A percentile compares a stretch with the other conserved stretches of the same genome.
Evolutionary conservation across 2,329 filamentous ascomycete genomes (phyloP).

Genomic region (Iodosphaeria phyllophila): DNA sequence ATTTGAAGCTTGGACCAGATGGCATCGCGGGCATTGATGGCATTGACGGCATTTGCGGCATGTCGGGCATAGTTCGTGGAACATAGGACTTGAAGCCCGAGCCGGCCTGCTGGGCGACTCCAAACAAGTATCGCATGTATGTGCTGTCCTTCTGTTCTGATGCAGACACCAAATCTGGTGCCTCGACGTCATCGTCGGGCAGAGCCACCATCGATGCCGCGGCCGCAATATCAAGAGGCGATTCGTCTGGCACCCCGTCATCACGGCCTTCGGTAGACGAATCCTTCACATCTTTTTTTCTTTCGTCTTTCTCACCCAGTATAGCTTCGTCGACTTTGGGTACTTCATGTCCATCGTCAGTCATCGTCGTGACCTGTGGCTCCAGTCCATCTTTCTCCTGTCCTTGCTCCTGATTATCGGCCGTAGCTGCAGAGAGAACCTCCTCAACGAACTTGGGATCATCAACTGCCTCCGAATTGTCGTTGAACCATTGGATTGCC

Average conservation of each 20-base stretch:
- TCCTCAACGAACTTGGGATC: conserved; percentile 25
- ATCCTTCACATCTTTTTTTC: conserved; percentile 2
- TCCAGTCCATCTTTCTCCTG: too few relatives aligned
- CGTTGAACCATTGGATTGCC: conserved; percentile 36
- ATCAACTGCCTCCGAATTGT: conserved; percentile 24
- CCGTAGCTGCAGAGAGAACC: too few relatives aligned
- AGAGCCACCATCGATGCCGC: conserved; percentile 29
- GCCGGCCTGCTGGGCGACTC: conserved; percentile 27
- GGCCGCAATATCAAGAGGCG: conserved; percentile 32
- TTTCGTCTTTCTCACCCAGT: conserved; percentile 8
- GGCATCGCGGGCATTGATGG: conserved; percentile 9
- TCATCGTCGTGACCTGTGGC: conserved; percentile 14
- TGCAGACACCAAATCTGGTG: conserved; percentile 12
- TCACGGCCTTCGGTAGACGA: conserved; percentile 3
- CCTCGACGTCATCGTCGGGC: conserved; percentile 19
- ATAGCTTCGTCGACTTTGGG: conserved; percentile 10
- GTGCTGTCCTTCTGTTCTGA: conserved; percentile 18
- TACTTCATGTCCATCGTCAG: conserved; percentile 12
- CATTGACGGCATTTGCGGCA: conserved; percentile 11
- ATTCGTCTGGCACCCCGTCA: conserved; percentile 17
- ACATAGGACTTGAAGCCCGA: conserved; percentile 25
- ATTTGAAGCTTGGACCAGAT: conserved; percentile 15
- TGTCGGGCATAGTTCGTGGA: conserved; percentile 22
- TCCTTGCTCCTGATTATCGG: too few relatives aligned
- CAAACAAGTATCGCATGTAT: conserved; percentile 30